Evolutionary conservation across 208 protist genomes (phyloP).

Genomic region (Trypanosoma caninum): DNA sequence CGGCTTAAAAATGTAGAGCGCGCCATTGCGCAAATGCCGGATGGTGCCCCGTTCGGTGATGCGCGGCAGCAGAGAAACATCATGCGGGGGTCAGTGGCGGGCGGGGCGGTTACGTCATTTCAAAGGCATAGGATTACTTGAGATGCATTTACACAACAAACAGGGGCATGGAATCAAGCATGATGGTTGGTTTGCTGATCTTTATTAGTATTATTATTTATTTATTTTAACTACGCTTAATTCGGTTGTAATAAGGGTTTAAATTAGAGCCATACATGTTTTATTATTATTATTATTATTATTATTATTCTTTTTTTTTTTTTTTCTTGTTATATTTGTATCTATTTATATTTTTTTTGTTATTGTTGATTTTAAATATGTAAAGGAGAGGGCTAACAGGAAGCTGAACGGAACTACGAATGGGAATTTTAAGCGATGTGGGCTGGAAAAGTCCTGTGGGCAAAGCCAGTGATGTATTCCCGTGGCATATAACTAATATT

Average conservation of each 20-base stretch:
- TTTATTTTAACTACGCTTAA: too few relatives aligned
- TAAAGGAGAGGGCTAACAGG: not conserved
- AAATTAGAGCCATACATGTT: not conserved
- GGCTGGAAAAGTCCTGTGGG: not conserved
- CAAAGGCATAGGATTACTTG: too few relatives aligned
- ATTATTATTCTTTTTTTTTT: not conserved
- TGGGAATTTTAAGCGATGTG: not conserved
- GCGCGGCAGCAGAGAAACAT: too few relatives aligned
- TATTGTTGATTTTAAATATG: too few relatives aligned
- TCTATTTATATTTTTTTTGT: not conserved
- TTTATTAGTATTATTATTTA: too few relatives aligned
- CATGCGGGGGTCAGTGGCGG: too few relatives aligned
- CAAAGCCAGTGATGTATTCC: not conserved
- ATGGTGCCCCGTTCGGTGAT: too few relatives aligned
- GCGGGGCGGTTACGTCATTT: too few relatives aligned
- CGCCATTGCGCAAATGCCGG: not conserved
- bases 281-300: not conserved
- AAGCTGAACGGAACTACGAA: not conserved
- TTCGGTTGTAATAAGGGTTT: too few relatives aligned
- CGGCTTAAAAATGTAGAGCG: slow-evolving; percentile 21
- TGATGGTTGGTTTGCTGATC: too few relatives aligned
- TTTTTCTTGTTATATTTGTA: not conserved
- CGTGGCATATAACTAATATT: slow-evolving; percentile 4
- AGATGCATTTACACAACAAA: too few relatives aligned
- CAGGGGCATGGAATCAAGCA: too few relatives aligned